Evolutionary conservation across 73 alveolate species (phyloP).

Genomic region (Stentor roeselii): DNA sequence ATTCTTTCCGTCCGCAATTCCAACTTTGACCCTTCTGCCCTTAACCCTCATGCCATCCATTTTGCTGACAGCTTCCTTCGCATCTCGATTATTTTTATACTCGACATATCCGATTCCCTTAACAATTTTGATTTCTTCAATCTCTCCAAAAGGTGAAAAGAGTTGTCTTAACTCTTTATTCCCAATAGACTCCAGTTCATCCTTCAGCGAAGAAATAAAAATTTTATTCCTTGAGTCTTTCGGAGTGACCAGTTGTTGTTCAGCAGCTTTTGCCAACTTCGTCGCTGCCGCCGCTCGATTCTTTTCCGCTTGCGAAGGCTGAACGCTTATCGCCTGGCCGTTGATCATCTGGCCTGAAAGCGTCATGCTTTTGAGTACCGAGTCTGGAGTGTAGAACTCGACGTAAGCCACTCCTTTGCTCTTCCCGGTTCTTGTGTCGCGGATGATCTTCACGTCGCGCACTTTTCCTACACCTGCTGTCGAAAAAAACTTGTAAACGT

Average conservation of each 20-base stretch:
- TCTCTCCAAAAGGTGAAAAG: slow-evolving; percentile 90
- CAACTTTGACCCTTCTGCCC: slow-evolving; percentile 68
- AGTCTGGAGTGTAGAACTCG: slow-evolving; percentile 91
- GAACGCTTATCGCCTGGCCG: slow-evolving; percentile 85
- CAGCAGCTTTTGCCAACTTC: slow-evolving; percentile 70
- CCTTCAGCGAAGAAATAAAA: slow-evolving; percentile 82
- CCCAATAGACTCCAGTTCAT: slow-evolving; percentile 52
- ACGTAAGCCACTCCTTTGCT: slow-evolving; percentile 95
- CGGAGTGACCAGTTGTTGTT: slow-evolving; percentile 41
- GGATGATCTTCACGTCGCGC: slow-evolving; percentile 89
- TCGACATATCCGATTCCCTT: slow-evolving; percentile 73
- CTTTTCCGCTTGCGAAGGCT: slow-evolving; percentile 94
- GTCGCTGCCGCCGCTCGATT: slow-evolving; percentile 93
- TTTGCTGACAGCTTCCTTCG: slow-evolving; percentile 68
- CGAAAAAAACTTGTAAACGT: slow-evolving; percentile 85
- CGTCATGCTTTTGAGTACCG: slow-evolving; percentile 84
- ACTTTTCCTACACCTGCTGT: slow-evolving; percentile 80
- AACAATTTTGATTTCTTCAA: slow-evolving; percentile 86
- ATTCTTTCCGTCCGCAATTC: slow-evolving; percentile 50
- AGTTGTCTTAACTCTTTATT: slow-evolving; percentile 77
- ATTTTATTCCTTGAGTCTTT: slow-evolving; percentile 77
- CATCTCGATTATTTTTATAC: slow-evolving; percentile 66
- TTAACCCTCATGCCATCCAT: slow-evolving; percentile 78
- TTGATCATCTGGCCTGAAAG: slow-evolving; percentile 75
- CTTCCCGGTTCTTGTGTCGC: slow-evolving; percentile 90